phyloP scores from a whole-genome alignment of 1,284 basidiomycete species.

The Ceratobasidium papillatum region DNA sequence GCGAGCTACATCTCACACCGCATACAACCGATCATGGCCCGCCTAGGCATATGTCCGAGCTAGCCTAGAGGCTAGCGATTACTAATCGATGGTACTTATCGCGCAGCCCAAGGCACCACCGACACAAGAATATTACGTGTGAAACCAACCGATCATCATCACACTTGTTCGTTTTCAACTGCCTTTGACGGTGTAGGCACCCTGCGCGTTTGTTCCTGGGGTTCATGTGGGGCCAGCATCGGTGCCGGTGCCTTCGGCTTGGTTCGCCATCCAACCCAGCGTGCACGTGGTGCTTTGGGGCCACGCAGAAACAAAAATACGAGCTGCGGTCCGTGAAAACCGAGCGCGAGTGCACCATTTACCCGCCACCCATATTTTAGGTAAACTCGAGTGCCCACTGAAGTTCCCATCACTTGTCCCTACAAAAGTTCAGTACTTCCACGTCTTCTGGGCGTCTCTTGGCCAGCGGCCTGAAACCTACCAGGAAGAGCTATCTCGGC shows the following conservation, averaged over 20 bases:
- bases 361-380: constrained; percentile 68
- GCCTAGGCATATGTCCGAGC: background rate
- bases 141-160: background rate
- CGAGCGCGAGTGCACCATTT: constrained; percentile 62
- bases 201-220: constrained; percentile 15
- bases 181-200: background rate
- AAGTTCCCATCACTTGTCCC: constrained; percentile 71
- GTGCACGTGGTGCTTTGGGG: constrained; percentile 61
- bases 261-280: constrained; percentile 68
- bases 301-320: constrained; percentile 60
- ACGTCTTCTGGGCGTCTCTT: constrained; percentile 43
- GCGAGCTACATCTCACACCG: background rate
- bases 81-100: background rate
- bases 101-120: background rate
- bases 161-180: constrained; percentile 17
- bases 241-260: constrained; percentile 49
- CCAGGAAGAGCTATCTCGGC: constrained; percentile 52
- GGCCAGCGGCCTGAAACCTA: constrained; percentile 23
- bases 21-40: background rate
- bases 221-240: background rate
- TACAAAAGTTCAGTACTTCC: constrained; percentile 52
- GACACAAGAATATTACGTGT: background rate
- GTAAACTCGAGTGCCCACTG: constrained; percentile 69
- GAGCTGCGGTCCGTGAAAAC: constrained; percentile 59
- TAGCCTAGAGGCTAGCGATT: background rate